phyloP scores from a whole-genome alignment of 768 basidiomycete genomes.

The Mycena venus region DNA sequence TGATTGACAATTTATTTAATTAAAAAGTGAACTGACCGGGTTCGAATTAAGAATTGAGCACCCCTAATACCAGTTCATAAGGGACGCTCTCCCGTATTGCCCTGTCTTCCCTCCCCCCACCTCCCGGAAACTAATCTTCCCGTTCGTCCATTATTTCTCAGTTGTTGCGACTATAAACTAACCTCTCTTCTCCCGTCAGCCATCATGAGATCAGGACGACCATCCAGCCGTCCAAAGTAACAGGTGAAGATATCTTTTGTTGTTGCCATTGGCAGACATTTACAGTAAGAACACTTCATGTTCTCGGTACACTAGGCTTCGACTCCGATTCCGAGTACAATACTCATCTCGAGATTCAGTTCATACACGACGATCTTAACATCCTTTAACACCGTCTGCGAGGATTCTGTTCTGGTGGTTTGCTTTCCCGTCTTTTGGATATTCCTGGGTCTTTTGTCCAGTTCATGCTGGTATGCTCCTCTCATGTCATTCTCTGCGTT shows the following conservation, averaged over 20 bases:
- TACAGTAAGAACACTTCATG: background rate
- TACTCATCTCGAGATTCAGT: background rate
- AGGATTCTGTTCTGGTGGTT: background rate
- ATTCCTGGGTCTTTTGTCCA: background rate
- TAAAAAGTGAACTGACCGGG: too few relatives aligned
- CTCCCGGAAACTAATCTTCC: too few relatives aligned
- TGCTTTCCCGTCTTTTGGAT: background rate
- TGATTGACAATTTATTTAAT: too few relatives aligned
- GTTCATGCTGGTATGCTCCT: background rate
- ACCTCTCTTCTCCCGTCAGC: background rate
- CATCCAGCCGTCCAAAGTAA: background rate
- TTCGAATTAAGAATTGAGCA: too few relatives aligned
- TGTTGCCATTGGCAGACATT: background rate
- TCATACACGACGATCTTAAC: background rate
- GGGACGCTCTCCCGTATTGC: too few relatives aligned
- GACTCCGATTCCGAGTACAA: too few relatives aligned
- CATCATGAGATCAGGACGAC: background rate
- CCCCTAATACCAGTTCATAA: too few relatives aligned
- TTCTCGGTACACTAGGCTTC: slow-evolving; percentile 1
- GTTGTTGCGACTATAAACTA: too few relatives aligned
- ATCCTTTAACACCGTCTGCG: background rate
- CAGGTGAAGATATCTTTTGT: background rate
- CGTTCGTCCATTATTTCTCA: too few relatives aligned
- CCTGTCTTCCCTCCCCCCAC: too few relatives aligned
- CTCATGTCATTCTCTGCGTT: background rate